These are phyloP conservation scores for Penicillium bialowiezense DNA, from an alignment of 495 filamentous ascomycete species.

Conservation along the genomic window DNA sequence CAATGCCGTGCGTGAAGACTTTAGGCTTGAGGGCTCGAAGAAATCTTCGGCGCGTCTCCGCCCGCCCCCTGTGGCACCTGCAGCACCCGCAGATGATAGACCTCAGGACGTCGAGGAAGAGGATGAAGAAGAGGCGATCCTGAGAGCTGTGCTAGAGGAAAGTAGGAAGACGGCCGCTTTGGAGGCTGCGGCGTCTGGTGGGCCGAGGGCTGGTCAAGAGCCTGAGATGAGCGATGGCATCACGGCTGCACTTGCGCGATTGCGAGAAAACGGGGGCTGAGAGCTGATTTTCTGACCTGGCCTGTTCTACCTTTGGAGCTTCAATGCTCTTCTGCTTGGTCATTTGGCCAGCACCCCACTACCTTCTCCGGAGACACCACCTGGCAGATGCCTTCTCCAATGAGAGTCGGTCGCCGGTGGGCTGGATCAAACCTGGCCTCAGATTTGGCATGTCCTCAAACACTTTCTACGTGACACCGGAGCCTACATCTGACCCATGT, in stretches of 20 bases:
- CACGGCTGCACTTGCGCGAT: conserved; percentile 21
- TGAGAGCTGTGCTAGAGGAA: conserved; percentile 16
- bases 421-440: no score
- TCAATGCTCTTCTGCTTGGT: no score
- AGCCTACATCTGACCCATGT: no score
- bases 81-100: conserved; percentile 26
- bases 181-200: not conserved
- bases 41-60: conserved; percentile 38
- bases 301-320: no score
- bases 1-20: conserved; percentile 75
- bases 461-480: no score
- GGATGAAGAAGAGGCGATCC: conserved; percentile 21
- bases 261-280: conserved; percentile 41
- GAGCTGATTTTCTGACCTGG: not conserved
- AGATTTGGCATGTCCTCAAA: no score
- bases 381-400: no score
- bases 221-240: conserved; percentile 24
- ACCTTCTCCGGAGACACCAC: no score
- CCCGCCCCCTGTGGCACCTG: conserved; percentile 30
- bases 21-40: conserved; percentile 67
- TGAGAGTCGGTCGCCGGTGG: no score
- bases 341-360: no score
- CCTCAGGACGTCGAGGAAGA: conserved; percentile 17
- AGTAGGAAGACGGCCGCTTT: conserved; percentile 10
- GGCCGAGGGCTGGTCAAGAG: not conserved